Evolutionary conservation across 345 rosid genomes (phyloP).

Genomic region (Cochlearia excelsa): DNA sequence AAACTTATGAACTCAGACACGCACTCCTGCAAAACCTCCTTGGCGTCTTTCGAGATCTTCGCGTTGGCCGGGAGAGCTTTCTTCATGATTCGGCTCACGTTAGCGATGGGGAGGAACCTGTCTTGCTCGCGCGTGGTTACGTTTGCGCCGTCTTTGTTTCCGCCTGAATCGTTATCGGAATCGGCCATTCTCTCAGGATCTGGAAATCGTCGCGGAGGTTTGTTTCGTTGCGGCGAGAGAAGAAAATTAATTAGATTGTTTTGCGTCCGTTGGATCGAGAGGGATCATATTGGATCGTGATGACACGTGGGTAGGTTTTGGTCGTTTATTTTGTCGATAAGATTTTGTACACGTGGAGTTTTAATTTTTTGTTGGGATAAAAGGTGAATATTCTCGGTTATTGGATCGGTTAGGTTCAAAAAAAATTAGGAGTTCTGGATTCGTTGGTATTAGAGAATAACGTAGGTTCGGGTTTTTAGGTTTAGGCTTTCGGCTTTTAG

Average conservation of each 20-base stretch:
- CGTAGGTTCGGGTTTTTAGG: too few species aligned
- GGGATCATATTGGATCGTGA: slow-evolving; percentile 43
- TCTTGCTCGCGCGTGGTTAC: slow-evolving; percentile 58
- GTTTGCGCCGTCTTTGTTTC: slow-evolving; percentile 40
- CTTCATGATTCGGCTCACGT: slow-evolving; percentile 78
- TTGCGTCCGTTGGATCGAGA: slow-evolving; percentile 57
- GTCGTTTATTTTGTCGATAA: slow-evolving; percentile 55
- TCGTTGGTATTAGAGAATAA: too few species aligned
- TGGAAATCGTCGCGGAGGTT: not conserved
- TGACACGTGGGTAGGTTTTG: slow-evolving; percentile 47
- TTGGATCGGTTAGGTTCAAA: too few species aligned
- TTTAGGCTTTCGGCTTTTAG: too few species aligned
- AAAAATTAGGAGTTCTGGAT: too few species aligned
- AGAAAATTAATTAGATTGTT: slow-evolving; percentile 5
- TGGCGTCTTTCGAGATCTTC: slow-evolving; percentile 71
- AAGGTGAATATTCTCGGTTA: not conserved
- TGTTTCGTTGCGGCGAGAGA: not conserved
- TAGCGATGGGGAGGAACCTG: slow-evolving; percentile 62
- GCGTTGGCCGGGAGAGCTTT: slow-evolving; percentile 72
- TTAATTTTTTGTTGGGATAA: slow-evolving; percentile 22
- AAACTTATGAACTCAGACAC: slow-evolving; percentile 77
- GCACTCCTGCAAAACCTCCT: slow-evolving; percentile 75
- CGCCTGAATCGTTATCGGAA: slow-evolving; percentile 69
- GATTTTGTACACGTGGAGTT: slow-evolving; percentile 34
- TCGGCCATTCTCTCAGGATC: slow-evolving; percentile 50